Percentiles rank a stretch among this genome's conserved stretches.
Conservation (phyloP, 768 basidiomycete species). For the Leccinum barrowsii region DNA sequence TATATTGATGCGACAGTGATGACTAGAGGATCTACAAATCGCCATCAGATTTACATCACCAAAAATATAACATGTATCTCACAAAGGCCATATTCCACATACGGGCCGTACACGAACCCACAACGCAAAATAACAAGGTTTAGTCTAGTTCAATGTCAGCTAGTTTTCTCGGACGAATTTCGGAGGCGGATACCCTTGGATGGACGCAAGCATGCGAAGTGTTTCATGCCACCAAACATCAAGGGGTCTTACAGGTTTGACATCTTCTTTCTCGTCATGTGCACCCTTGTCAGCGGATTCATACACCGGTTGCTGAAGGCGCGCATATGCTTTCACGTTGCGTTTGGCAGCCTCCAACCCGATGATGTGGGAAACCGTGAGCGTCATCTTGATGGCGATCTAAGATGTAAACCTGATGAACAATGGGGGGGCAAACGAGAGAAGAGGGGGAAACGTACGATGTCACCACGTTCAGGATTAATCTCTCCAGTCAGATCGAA, state of each 20-base stretch:
- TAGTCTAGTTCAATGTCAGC: constrained; percentile 43
- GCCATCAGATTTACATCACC: constrained; percentile 12
- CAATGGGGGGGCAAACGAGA: background rate
- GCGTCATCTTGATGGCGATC: constrained; percentile 79
- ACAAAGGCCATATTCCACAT: constrained; percentile 69
- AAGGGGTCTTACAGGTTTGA: constrained; percentile 64
- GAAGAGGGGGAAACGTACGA: constrained; percentile 41
- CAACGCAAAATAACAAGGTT: constrained; percentile 77
- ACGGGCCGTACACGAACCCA: constrained; percentile 80
- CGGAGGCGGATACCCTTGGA: constrained; percentile 52
- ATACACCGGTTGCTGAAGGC: constrained; percentile 77
- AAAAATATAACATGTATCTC: constrained; percentile 26
- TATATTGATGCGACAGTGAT: constrained; percentile 79
- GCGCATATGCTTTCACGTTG: constrained; percentile 74
- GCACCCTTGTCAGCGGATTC: constrained; percentile 63
- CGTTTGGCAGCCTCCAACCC: constrained; percentile 78
- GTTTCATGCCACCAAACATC: constrained; percentile 92
- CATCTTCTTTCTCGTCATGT: constrained; percentile 69
- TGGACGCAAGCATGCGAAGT: constrained; percentile 67
- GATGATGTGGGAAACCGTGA: constrained; percentile 61
- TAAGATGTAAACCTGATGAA: constrained; percentile 28
- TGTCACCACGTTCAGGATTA: constrained; percentile 68
- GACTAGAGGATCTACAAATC: constrained; percentile 55
- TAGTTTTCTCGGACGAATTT: background rate
- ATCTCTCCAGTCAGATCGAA: constrained; percentile 86